These are phyloP conservation scores for Sordariomycetes sp. DNA, from an alignment of 2,329 filamentous ascomycete genomes.

Conservation along the genomic window DNA sequence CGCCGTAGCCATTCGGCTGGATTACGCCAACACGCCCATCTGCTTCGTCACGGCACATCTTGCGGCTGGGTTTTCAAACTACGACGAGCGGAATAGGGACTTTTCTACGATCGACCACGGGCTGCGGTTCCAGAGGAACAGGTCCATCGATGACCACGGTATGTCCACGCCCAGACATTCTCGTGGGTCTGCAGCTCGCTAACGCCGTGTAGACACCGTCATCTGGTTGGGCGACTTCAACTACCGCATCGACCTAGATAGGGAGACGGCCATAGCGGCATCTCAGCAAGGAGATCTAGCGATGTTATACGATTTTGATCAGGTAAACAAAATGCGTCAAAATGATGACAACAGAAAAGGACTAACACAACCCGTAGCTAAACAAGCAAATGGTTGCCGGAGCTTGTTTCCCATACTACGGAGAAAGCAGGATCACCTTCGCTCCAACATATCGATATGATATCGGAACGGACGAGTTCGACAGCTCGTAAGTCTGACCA, in stretches of 20 bases:
- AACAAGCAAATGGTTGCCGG: constrained; percentile 96
- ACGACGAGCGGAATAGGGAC: constrained; percentile 90
- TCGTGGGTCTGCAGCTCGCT: not conserved
- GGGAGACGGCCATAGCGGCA: constrained; percentile 66
- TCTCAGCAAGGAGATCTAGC: constrained; percentile 65
- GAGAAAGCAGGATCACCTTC: constrained; percentile 79
- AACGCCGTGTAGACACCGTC: constrained; percentile 45
- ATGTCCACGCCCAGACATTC: constrained; percentile 9
- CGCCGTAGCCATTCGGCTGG: constrained; percentile 89
- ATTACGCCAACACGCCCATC: constrained; percentile 84
- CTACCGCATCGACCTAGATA: constrained; percentile 80
- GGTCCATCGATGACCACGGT: constrained; percentile 86
- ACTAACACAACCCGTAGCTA: constrained; percentile 36
- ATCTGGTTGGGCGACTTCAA: constrained; percentile 98
- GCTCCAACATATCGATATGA: constrained; percentile 95
- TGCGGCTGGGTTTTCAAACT: constrained; percentile 91
- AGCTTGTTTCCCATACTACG: constrained; percentile 81
- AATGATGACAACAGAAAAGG: not conserved
- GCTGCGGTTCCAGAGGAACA: constrained; percentile 80
- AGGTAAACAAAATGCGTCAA: constrained; percentile 35
- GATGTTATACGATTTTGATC: constrained; percentile 81
- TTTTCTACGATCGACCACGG: constrained; percentile 84
- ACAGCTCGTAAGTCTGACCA: constrained; percentile 62
- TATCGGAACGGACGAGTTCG: constrained; percentile 77
- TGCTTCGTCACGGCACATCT: constrained; percentile 96